A percentile compares a stretch with the other conserved stretches of the same genome.
These are phyloP conservation scores for Xylaria bambusicola DNA, from an alignment of 495 filamentous ascomycete genomes.

Conservation along the genomic window DNA sequence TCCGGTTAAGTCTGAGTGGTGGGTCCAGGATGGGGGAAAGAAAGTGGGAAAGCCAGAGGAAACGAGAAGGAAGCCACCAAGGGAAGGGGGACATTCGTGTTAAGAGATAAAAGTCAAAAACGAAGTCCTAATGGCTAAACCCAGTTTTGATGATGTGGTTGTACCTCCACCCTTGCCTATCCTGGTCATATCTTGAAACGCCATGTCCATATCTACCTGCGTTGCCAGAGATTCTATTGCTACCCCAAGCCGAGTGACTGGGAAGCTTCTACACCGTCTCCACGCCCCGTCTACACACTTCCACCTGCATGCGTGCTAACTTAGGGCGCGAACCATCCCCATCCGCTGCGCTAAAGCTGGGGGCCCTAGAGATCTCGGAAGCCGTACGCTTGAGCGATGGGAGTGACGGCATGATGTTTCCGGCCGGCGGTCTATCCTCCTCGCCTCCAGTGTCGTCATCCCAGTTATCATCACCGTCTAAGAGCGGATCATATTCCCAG, in stretches of 20 bases:
- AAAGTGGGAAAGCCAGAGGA: too few relatives aligned
- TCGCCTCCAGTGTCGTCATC: constrained; percentile 38
- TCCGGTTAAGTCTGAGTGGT: too few relatives aligned
- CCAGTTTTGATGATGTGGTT: background rate
- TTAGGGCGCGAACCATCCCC: constrained; percentile 35
- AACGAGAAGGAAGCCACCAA: too few relatives aligned
- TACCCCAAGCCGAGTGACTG: background rate
- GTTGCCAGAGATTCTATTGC: constrained; percentile 5
- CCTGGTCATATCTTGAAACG: background rate
- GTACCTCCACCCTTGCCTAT: background rate
- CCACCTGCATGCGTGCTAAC: constrained; percentile 31
- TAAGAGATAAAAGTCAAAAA: background rate
- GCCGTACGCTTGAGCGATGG: constrained; percentile 49
- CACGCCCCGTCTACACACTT: constrained; percentile 34
- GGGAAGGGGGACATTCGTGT: background rate
- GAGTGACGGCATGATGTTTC: constrained; percentile 47
- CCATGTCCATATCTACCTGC: constrained; percentile 2
- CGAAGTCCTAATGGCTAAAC: background rate
- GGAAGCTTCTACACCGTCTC: constrained; percentile 31
- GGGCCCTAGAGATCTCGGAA: constrained; percentile 50
- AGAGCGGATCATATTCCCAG: constrained; percentile 51
- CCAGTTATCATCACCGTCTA: constrained; percentile 44
- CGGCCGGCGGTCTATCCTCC: constrained; percentile 47
- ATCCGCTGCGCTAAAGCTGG: constrained; percentile 43
- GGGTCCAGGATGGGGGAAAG: too few relatives aligned